Percentiles rank a stretch among this genome's conserved stretches.
Evolutionary conservation across 1,284 basidiomycete genomes (phyloP).

Genomic region (Abortiporus biennis): DNA sequence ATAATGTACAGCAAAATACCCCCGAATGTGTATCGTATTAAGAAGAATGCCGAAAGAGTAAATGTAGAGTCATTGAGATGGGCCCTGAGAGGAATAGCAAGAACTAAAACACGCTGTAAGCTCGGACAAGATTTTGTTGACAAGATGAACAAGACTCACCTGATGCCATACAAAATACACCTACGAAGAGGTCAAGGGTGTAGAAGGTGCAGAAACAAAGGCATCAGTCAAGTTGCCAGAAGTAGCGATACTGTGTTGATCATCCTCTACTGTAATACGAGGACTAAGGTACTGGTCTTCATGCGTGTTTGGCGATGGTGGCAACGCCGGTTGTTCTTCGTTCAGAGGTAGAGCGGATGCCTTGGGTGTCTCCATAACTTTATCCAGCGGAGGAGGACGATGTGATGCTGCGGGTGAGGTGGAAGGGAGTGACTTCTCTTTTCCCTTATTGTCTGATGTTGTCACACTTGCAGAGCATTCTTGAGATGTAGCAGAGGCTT

Average conservation of each 20-base stretch:
- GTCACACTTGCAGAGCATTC: neutral
- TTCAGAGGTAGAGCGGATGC: conserved; percentile 12
- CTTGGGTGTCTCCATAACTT: conserved; percentile 17
- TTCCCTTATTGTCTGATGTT: conserved; percentile 1
- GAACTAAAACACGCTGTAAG: too few relatives aligned
- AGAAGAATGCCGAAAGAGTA: too few relatives aligned
- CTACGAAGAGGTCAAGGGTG: too few relatives aligned
- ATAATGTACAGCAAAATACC: too few relatives aligned
- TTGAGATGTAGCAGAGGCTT: neutral
- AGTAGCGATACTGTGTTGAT: conserved; percentile 1
- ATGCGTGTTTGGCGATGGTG: neutral
- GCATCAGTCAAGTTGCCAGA: conserved; percentile 4
- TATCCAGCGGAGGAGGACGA: conserved; percentile 13
- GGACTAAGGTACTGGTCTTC: neutral
- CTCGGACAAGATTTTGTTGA: too few relatives aligned
- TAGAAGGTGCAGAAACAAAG: conserved; percentile 9
- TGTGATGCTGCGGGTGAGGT: too few relatives aligned
- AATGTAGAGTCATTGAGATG: too few relatives aligned
- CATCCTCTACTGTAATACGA: conserved; percentile 1
- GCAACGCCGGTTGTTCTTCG: conserved; percentile 13
- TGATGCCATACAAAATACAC: too few relatives aligned
- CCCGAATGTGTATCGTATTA: too few relatives aligned
- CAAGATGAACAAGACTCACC: too few relatives aligned
- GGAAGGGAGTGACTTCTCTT: conserved; percentile 11
- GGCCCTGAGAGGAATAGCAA: too few relatives aligned